Percentiles rank a stretch among this genome's conserved stretches.
phyloP scores from a whole-genome alignment of 1,139 yeast species.

The Geotrichum aggregatum region DNA sequence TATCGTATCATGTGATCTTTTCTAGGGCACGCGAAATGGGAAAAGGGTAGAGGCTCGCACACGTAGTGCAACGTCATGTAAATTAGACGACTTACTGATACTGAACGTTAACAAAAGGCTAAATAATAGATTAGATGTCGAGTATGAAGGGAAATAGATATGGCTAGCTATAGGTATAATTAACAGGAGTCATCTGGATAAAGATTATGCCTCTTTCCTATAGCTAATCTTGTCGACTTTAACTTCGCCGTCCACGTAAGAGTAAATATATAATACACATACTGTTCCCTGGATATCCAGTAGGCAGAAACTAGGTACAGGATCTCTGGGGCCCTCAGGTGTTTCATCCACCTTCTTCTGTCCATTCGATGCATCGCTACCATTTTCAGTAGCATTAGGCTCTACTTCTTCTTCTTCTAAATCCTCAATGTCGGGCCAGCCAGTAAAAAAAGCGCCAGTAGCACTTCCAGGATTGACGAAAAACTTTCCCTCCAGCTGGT shows the following conservation, averaged over 20 bases:
- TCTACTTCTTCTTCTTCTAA: conserved; percentile 30
- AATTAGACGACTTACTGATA: too few relatives aligned
- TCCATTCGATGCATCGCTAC: conserved; percentile 19
- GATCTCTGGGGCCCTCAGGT: conserved; percentile 33
- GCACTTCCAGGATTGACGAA: conserved; percentile 95
- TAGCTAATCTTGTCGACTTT: conserved; percentile 88
- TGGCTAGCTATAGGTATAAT: not conserved
- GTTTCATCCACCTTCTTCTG: conserved; percentile 21
- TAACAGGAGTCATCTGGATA: not conserved
- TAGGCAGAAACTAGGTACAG: conserved; percentile 84
- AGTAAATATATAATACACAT: conserved; percentile 81
- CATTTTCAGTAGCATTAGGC: conserved; percentile 26
- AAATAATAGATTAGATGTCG: too few relatives aligned
- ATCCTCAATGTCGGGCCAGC: conserved; percentile 44
- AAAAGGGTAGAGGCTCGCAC: too few relatives aligned
- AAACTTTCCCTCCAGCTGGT: conserved; percentile 85
- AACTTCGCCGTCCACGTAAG: conserved; percentile 73
- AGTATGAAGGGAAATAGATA: not conserved
- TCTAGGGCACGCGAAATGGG: too few relatives aligned
- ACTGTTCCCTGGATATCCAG: conserved; percentile 74
- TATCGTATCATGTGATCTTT: not conserved
- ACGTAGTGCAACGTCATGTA: too few relatives aligned
- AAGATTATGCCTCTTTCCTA: conserved; percentile 43
- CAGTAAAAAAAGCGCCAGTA: conserved; percentile 76
- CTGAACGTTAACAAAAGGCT: too few relatives aligned